Evolutionary conservation across 169 alveolate species (phyloP).

Genomic region (Plasmodium chabaudi): DNA sequence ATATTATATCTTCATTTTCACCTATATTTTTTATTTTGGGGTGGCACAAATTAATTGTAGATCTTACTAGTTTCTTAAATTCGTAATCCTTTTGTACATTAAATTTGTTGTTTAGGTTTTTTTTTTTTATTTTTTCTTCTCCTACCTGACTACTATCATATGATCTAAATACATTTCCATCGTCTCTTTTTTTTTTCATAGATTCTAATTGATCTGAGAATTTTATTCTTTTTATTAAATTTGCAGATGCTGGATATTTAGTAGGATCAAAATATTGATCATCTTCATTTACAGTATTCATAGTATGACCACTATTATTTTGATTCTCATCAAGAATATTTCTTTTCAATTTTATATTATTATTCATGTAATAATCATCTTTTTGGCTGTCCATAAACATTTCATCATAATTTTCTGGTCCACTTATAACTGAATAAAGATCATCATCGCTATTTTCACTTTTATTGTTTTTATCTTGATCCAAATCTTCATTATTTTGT

Average conservation of each 20-base stretch:
- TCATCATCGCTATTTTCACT: constrained; percentile 40
- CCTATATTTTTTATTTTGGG: constrained; percentile 44
- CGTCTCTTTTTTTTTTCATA: background rate
- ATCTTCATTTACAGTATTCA: background rate
- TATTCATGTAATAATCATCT: background rate
- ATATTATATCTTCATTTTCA: constrained; percentile 51
- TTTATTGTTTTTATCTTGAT: background rate
- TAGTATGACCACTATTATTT: too few relatives aligned
- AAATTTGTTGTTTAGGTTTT: background rate
- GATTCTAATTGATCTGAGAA: constrained; percentile 6
- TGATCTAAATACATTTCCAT: background rate
- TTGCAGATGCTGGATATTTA: background rate
- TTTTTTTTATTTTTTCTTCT: background rate
- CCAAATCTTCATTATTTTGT: background rate
- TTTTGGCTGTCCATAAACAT: background rate
- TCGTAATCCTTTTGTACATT: constrained; percentile 25
- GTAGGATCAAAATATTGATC: too few relatives aligned
- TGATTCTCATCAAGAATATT: background rate
- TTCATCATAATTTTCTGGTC: constrained; percentile 29
- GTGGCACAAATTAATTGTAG: constrained; percentile 59
- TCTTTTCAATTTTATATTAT: background rate
- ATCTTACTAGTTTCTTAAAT: constrained; percentile 25
- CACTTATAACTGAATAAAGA: constrained; percentile 65
- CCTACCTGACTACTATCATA: background rate
- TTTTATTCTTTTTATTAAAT: constrained; percentile 19